A percentile compares a stretch with the other conserved stretches of the same genome.
Evolutionary conservation across 305 asterid genomes (phyloP).

Genomic region (Fraxinus sp.): DNA sequence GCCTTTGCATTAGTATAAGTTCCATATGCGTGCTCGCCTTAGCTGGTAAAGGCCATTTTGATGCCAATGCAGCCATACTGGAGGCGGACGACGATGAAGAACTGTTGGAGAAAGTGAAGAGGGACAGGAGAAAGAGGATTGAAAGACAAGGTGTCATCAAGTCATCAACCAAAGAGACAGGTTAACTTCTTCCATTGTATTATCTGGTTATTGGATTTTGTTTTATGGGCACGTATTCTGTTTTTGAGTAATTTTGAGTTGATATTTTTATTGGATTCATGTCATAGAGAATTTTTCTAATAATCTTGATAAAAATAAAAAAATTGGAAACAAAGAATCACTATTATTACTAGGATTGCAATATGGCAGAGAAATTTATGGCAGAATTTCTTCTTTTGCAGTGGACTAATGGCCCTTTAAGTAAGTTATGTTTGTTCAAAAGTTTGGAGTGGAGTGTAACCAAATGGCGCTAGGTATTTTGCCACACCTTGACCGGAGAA

Average conservation of each 20-base stretch:
- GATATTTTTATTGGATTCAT: background rate
- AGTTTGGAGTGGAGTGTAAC: background rate
- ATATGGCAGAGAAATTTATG: background rate
- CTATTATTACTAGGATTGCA: background rate
- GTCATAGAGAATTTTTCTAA: background rate
- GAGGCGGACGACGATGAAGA: constrained; percentile 90
- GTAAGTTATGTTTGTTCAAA: background rate
- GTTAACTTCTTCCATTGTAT: constrained; percentile 29
- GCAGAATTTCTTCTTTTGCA: background rate
- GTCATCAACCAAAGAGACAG: constrained; percentile 67
- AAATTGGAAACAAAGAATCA: background rate
- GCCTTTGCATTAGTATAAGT: constrained; percentile 34
- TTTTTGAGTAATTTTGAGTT: background rate
- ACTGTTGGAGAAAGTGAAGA: constrained; percentile 77
- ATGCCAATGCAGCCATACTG: constrained; percentile 75
- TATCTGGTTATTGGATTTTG: background rate
- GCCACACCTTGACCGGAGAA: background rate
- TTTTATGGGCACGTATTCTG: background rate
- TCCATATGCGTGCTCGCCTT: constrained; percentile 30
- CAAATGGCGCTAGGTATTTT: background rate
- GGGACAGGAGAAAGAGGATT: constrained; percentile 83
- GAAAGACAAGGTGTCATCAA: constrained; percentile 60
- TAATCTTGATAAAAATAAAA: background rate
- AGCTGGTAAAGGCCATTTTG: constrained; percentile 27
- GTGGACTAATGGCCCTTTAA: background rate